Conservation (phyloP, 2,329 filamentous ascomycete genomes). For the Pseudophaeomoniella oleicola region DNA sequence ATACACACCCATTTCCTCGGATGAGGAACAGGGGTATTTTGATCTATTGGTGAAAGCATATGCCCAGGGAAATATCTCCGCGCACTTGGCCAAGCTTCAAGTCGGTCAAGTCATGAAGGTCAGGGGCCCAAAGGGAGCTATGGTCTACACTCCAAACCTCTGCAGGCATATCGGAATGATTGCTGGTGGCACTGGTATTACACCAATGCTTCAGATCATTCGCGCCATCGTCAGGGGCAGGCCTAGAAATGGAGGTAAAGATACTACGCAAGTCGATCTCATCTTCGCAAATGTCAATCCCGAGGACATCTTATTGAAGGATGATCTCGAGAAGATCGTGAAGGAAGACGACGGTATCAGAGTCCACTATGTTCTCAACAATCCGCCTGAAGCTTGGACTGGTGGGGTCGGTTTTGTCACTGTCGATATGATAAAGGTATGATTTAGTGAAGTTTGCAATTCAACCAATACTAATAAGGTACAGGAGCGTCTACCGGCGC, state of each 20-base stretch:
- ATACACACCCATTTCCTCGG: constrained; percentile 83
- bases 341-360: constrained; percentile 68
- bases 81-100: constrained; percentile 68
- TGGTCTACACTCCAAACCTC: constrained; percentile 96
- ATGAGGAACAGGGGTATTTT: constrained; percentile 80
- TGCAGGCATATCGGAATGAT: constrained; percentile 95
- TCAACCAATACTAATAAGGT: constrained; percentile 11
- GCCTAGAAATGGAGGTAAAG: constrained; percentile 47
- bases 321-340: constrained; percentile 71
- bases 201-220: constrained; percentile 93
- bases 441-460: constrained; percentile 12
- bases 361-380: constrained; percentile 92
- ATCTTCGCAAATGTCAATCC: constrained; percentile 94
- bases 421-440: constrained; percentile 80
- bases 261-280: constrained; percentile 79
- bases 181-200: constrained; percentile 92
- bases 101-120: constrained; percentile 83
- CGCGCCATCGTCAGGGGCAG: constrained; percentile 77
- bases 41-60: constrained; percentile 98
- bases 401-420: constrained; percentile 94
- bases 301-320: constrained; percentile 84
- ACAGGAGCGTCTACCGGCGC: constrained; percentile 51
- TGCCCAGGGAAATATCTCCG: constrained; percentile 93
- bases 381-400: constrained; percentile 79
- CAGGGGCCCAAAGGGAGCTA: constrained; percentile 88